Evolutionary conservation across 257 asterid species (phyloP).

Genomic region (Solanum dulcamara): DNA sequence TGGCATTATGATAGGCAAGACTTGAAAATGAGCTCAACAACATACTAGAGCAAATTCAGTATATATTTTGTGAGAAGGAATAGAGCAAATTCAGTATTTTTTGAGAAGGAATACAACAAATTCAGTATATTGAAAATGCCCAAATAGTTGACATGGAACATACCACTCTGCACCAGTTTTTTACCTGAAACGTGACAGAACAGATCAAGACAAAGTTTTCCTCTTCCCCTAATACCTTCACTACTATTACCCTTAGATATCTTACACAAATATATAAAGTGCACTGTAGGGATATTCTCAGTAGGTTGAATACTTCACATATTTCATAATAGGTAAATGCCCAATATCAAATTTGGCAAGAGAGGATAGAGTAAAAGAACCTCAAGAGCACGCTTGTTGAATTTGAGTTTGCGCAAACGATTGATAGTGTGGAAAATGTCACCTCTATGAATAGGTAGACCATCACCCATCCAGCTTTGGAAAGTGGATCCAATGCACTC

Average conservation of each 20-base stretch:
- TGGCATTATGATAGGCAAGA: not conserved
- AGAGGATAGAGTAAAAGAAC: constrained; percentile 9
- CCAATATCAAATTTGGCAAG: not conserved
- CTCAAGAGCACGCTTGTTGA: constrained; percentile 69
- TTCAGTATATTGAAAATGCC: not conserved
- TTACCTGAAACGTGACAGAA: not conserved
- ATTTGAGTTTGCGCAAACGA: constrained; percentile 63
- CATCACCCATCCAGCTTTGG: constrained; percentile 95
- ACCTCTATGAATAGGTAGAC: constrained; percentile 68
- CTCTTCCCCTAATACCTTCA: not conserved
- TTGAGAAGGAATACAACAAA: not conserved
- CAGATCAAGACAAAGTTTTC: not conserved
- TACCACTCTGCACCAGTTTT: not conserved
- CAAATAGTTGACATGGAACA: not conserved
- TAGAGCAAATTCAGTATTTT: not conserved
- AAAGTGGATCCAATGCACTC: constrained; percentile 59
- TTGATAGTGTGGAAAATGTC: constrained; percentile 61
- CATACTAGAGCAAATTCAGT: not conserved
- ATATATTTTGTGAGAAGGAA: not conserved
- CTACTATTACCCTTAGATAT: not conserved
- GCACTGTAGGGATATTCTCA: not conserved
- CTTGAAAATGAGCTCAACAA: not conserved
- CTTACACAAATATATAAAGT: not conserved
- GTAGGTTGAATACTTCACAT: not conserved
- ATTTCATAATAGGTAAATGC: not conserved